Evolutionary conservation across 2,329 filamentous ascomycete species (phyloP), one percentile per base, ranked within the genome.

Genomic region (Penicillium sp.): DNA sequence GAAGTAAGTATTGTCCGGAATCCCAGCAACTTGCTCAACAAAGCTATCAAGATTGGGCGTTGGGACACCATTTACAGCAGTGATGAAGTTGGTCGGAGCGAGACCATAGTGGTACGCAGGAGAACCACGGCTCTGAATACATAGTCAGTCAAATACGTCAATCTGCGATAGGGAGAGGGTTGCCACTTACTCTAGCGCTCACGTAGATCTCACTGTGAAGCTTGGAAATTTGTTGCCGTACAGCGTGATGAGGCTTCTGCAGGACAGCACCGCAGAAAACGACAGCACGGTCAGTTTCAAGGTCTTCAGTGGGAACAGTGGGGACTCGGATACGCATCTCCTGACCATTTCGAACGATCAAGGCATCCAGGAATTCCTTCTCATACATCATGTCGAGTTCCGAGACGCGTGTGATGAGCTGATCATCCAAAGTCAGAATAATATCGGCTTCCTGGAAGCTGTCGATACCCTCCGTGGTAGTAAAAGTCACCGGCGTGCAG

Each of bases 1-100:
- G 85, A 99, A 99, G 75, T 99, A 99, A 2, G 91, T 96, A 68
- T 99, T 99, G 65, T 99, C 91, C 0, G 90, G 89, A 63, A 99
- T 96, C 72, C 88, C 86, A 63, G 87, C 84, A 16, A 95, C 91
- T 58, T 91, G 88, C 24, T 79, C 78, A 56, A 97, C 79, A 72
- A 99, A 97, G 3, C 83, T 76, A 63, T 89, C 83, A 8, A 99
- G 79, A 64, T 96, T 88, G 1, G 86, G 88, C 0, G 94, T 97
- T 15, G 88, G 80, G 53, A 89, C 83, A 49, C 90, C 91, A 70
- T 99, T 99, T 64, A 99, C 92, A 58, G 94, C 90, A 0, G 93
- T 95, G 71, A 99, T 89, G 74, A 99, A 99, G 73, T 97, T 99
- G 15, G 94, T 99, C 1, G 93, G 92, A 4, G 93, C 90, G 28